Percentiles rank a stretch among this genome's conserved stretches.
Conservation (phyloP, 805 yeast genomes). For the Lachancea thermotolerans region DNA sequence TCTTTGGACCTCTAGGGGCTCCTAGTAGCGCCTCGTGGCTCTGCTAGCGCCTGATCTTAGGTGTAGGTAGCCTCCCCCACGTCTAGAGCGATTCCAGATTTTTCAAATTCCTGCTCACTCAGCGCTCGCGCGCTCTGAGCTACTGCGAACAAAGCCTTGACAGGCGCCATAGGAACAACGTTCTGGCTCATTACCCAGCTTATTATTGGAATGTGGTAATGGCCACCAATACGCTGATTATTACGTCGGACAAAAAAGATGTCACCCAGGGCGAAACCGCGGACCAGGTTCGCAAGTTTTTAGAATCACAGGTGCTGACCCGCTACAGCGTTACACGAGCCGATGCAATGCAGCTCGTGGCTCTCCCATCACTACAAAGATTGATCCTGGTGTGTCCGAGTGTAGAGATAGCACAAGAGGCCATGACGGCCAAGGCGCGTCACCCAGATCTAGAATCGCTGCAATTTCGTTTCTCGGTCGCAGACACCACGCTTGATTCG, state of each 20-base stretch:
- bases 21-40: not conserved
- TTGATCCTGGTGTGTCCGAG: conserved; percentile 19
- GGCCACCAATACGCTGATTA: conserved; percentile 24
- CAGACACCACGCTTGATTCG: conserved; percentile 7
- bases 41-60: too few species aligned
- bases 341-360: conserved; percentile 22
- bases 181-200: too few species aligned
- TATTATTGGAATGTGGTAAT: not conserved
- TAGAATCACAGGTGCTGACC: conserved; percentile 13
- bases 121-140: too few species aligned
- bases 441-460: not conserved
- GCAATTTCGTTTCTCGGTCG: conserved; percentile 14
- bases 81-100: not conserved
- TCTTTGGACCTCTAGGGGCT: not conserved
- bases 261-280: conserved; percentile 9
- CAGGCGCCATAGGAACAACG: too few species aligned
- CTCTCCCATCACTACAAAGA: conserved; percentile 19
- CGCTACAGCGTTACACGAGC: conserved; percentile 11
- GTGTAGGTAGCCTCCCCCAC: too few species aligned
- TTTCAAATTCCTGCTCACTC: too few species aligned
- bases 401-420: conserved; percentile 8
- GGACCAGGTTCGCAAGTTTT: conserved; percentile 16
- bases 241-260: conserved; percentile 13
- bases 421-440: not conserved
- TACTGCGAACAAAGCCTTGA: too few species aligned